A percentile compares a stretch with the other conserved stretches of the same genome.
Conservation (phyloP, 148 eudicot genomes). For the Chenopodium quinoa region DNA sequence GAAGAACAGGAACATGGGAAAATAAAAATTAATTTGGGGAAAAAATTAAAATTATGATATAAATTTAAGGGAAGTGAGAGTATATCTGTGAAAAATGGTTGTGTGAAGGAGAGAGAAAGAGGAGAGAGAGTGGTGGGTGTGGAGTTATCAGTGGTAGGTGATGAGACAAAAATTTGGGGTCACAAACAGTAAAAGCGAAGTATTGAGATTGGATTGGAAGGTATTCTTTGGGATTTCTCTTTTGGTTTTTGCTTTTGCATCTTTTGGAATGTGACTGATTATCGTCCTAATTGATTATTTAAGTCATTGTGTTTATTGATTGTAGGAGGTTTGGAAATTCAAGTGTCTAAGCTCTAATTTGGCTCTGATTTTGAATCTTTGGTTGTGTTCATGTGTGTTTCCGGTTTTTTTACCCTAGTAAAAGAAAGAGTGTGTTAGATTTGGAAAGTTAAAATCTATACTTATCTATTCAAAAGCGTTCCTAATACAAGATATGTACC, state of each 20-base stretch:
- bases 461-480: no score
- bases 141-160: slow-evolving; percentile 48
- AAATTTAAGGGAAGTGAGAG: background rate
- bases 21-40: background rate
- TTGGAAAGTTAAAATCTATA: no score
- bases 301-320: background rate
- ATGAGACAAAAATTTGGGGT: slow-evolving; percentile 28
- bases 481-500: no score
- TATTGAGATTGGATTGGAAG: slow-evolving; percentile 24
- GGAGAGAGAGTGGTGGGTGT: slow-evolving; percentile 29
- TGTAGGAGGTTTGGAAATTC: no score
- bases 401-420: no score
- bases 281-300: slow-evolving; percentile 10
- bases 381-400: no score
- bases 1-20: slow-evolving; percentile 19
- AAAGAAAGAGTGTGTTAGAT: no score
- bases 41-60: background rate
- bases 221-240: slow-evolving; percentile 10
- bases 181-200: slow-evolving; percentile 25
- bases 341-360: no score
- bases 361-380: no score
- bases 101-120: slow-evolving; percentile 12
- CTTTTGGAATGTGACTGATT: slow-evolving; percentile 22
- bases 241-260: background rate
- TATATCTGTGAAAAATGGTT: background rate